phyloP scores from a whole-genome alignment of 169 alveolate genomes.

The Plasmodium malariae region DNA sequence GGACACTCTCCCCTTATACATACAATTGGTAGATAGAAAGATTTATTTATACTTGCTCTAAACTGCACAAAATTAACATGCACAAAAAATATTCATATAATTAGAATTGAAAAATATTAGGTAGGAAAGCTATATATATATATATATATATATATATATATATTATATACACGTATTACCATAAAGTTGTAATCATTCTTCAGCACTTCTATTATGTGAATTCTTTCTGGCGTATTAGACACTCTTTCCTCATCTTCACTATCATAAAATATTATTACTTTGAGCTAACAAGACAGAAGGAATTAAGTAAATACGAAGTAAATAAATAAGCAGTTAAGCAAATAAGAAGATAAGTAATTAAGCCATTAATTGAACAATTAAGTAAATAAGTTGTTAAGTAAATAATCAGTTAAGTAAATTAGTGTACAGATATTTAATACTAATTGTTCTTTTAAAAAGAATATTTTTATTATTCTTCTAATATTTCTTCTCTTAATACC shows the following conservation, averaged over 20 bases:
- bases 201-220: constrained; percentile 15
- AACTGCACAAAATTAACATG: constrained; percentile 11
- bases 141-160: constrained; percentile 1
- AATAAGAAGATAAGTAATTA: too few relatives aligned
- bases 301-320: neutral
- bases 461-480: neutral
- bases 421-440: too few relatives aligned
- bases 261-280: constrained; percentile 37
- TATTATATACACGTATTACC: constrained; percentile 6
- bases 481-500: constrained; percentile 7
- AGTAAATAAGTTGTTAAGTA: too few relatives aligned
- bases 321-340: neutral
- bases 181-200: constrained; percentile 7
- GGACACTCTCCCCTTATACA: constrained; percentile 54
- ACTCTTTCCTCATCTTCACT: constrained; percentile 35
- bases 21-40: constrained; percentile 41
- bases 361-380: too few relatives aligned
- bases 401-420: too few relatives aligned
- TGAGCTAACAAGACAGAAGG: constrained; percentile 2
- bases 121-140: neutral
- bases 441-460: neutral
- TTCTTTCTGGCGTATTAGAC: constrained; percentile 18
- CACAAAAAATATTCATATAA: neutral
- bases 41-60: constrained; percentile 29
- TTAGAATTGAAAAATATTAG: neutral